Conservation (phyloP, 2,329 filamentous ascomycete species). For the Epichloe aotearoae region DNA sequence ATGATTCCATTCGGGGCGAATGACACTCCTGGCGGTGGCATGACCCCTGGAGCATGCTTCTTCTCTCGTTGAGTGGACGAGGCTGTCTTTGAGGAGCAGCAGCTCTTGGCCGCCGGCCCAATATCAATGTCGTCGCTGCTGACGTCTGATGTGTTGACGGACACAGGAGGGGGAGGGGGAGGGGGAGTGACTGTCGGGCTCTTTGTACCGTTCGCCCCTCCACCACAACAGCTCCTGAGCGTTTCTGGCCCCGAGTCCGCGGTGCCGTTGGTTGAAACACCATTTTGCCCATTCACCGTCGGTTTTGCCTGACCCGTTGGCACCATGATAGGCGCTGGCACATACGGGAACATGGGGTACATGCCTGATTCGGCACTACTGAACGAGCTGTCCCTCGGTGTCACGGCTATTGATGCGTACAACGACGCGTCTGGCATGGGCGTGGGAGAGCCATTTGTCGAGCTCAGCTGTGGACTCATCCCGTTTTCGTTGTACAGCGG, state of each 20-base stretch:
- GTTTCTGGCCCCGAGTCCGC: background rate
- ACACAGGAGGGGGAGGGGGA: background rate
- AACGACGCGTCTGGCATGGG: conserved; percentile 12
- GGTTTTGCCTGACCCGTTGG: conserved; percentile 8
- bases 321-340: conserved; percentile 14
- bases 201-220: conserved; percentile 6
- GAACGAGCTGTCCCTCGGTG: conserved; percentile 14
- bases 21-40: conserved; percentile 9
- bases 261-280: conserved; percentile 11
- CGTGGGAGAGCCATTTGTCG: conserved; percentile 9
- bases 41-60: conserved; percentile 9
- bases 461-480: conserved; percentile 12
- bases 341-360: conserved; percentile 21
- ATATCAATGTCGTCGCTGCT: conserved; percentile 1
- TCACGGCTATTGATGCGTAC: conserved; percentile 17
- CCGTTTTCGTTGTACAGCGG: conserved; percentile 18
- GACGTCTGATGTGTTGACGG: conserved; percentile 7
- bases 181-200: background rate
- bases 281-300: conserved; percentile 10
- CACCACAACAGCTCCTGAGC: conserved; percentile 13
- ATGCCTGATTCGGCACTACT: conserved; percentile 12
- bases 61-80: conserved; percentile 10
- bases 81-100: conserved; percentile 14
- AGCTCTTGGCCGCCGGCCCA: conserved; percentile 13
- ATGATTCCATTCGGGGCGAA: conserved; percentile 17